Evolutionary conservation across 163 green algal species (phyloP), one percentile per base, ranked within the genome.

Genomic region (Scenedesmus sp.): DNA sequence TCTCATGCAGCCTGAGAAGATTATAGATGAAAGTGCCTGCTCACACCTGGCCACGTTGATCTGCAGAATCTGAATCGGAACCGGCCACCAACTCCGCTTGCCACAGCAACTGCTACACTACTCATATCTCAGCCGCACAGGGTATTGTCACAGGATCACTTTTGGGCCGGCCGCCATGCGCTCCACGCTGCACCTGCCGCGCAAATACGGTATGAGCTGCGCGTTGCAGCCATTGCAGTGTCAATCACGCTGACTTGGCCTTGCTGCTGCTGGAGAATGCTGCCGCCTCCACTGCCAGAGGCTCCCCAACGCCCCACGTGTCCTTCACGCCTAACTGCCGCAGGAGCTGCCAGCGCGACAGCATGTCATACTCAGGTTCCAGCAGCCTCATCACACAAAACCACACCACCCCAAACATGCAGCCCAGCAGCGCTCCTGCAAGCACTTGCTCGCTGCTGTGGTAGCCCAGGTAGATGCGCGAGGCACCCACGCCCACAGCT

Each of bases 401-500:
- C 89, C 81, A 89, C 16, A 2, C 34, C 13, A 88, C 7, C 6
- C 89, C 92, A 16, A 93, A 91, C 0, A 5, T 18, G 1, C 7
- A n/a, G 4, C 96, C 96, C 15, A 97, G 83, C 7, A 74, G 70
- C 6, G 76, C 74, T 16, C 94, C 96, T 6, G 93, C 94, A 12
- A 89, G 67, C 13, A 97, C 96, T 73, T 97, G 96, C 1, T 91
- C 89, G 0, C 86, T 2, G n/a, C 84, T 92, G 82, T 97, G 96
- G 81, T 97, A 97, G 1, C 96, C 96, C 16, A 97, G 82, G 83
- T 97, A 97, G 12, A 97, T 91, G 0, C 96, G 79, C 0, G 95
- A 97, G 0, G n/a, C 59, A 0, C 60, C 93, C 10, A 96, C 94
- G 23, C 91, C 52, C 0, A 34, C 59, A 23, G 94, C 88, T 3